Evolutionary conservation across 2,329 filamentous ascomycete species (phyloP).

Genomic region (Paraphoma sp.): DNA sequence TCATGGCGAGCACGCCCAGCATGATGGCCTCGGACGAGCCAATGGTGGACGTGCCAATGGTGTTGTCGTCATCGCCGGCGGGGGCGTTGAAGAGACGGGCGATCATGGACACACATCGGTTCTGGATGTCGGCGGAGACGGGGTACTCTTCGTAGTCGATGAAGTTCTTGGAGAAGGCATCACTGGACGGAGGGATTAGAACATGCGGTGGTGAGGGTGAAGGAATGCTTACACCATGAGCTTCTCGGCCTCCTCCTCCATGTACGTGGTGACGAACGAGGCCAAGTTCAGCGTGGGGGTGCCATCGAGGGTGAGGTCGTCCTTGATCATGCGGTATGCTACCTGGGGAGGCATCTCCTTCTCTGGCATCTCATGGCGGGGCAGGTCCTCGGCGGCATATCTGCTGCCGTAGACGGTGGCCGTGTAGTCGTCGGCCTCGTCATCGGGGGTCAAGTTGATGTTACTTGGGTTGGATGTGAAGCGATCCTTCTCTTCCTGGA

Average conservation of each 20-base stretch:
- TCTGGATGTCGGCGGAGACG: slow-evolving; percentile 68
- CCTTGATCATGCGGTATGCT: slow-evolving; percentile 92
- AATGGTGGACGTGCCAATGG: slow-evolving; percentile 86
- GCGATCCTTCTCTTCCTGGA: slow-evolving; percentile 35
- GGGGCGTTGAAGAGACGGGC: slow-evolving; percentile 82
- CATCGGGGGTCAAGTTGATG: slow-evolving; percentile 34
- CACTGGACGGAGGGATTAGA: slow-evolving; percentile 45
- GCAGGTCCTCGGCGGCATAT: slow-evolving; percentile 82
- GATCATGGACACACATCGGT: slow-evolving; percentile 72
- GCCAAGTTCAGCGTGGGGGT: slow-evolving; percentile 69
- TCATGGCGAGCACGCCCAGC: slow-evolving; percentile 85
- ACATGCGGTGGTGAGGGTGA: background rate
- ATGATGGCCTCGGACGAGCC: slow-evolving; percentile 85
- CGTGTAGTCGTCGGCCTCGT: slow-evolving; percentile 63
- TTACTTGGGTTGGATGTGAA: slow-evolving; percentile 9
- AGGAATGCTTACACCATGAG: slow-evolving; percentile 76
- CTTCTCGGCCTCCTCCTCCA: slow-evolving; percentile 96
- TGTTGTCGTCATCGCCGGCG: slow-evolving; percentile 61
- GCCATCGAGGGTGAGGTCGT: slow-evolving; percentile 91
- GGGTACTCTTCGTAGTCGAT: slow-evolving; percentile 60
- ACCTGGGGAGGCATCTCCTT: slow-evolving; percentile 87
- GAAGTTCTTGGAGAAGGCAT: slow-evolving; percentile 94
- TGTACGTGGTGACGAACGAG: slow-evolving; percentile 95
- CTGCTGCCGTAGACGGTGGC: slow-evolving; percentile 87
- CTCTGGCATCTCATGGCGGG: slow-evolving; percentile 80